Percentiles rank a stretch among this genome's conserved stretches.
phyloP scores from a whole-genome alignment of 257 asterid species.

The Rhazya stricta region DNA sequence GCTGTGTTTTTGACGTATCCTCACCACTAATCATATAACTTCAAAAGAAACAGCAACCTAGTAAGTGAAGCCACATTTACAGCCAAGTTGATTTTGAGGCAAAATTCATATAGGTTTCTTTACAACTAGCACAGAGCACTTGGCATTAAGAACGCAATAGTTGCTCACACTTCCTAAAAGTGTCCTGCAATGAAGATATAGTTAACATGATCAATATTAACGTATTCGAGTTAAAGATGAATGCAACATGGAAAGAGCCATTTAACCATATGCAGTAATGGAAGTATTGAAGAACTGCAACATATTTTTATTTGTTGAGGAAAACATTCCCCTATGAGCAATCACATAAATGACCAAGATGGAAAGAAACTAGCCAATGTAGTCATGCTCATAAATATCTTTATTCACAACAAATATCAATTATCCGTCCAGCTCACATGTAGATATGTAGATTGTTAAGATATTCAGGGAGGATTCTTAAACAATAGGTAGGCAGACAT shows the following conservation, averaged over 20 bases:
- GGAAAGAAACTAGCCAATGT: no score
- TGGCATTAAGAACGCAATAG: slow-evolving; percentile 53
- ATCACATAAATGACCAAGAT: no score
- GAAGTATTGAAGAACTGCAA: no score
- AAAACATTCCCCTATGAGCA: no score
- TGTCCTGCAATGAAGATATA: neutral
- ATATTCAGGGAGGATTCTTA: no score
- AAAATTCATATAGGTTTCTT: slow-evolving; percentile 26
- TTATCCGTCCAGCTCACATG: no score
- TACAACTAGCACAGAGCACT: slow-evolving; percentile 48
- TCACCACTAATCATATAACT: neutral
- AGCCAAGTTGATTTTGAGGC: neutral
- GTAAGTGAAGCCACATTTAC: neutral
- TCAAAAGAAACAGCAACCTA: neutral
- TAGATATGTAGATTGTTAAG: no score
- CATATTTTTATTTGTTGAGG: neutral
- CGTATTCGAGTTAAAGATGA: neutral
- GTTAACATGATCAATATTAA: neutral
- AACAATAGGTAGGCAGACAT: no score
- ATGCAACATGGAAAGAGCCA: no score
- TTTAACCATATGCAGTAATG: neutral
- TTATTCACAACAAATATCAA: no score
- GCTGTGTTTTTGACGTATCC: neutral
- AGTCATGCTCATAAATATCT: no score
- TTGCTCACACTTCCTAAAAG: slow-evolving; percentile 52